A percentile compares a stretch with the other conserved stretches of the same genome.
Evolutionary conservation across 306 rosid species (phyloP).

Genomic region (Astragalus glycyphyllos): DNA sequence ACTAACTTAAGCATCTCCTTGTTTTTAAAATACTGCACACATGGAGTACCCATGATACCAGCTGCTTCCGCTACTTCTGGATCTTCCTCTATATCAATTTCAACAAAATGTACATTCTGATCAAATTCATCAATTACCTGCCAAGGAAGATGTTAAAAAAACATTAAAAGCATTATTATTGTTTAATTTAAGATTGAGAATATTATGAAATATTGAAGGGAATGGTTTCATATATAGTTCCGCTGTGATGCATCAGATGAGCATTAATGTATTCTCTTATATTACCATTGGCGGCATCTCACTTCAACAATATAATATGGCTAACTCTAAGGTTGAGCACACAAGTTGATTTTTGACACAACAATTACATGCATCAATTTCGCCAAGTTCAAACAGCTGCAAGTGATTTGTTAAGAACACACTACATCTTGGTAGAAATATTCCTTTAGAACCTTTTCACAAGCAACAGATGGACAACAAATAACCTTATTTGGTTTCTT

Average conservation of each 20-base stretch:
- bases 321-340: no score
- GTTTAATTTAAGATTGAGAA: constrained; percentile 18
- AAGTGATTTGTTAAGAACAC: not conserved
- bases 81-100: constrained; percentile 98
- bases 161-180: not conserved
- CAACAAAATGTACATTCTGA: constrained; percentile 87
- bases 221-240: constrained; percentile 14
- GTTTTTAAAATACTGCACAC: constrained; percentile 93
- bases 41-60: constrained; percentile 98
- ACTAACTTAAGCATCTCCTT: constrained; percentile 85
- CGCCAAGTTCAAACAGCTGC: constrained; percentile 10
- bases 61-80: constrained; percentile 97
- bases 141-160: constrained; percentile 34
- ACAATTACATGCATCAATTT: constrained; percentile 26
- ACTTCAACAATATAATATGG: not conserved
- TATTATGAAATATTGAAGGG: not conserved
- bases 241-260: constrained; percentile 11
- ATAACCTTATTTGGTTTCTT: no score
- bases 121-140: constrained; percentile 94
- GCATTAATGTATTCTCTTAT: constrained; percentile 18
- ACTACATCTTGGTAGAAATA: no score
- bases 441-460: no score
- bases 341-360: constrained; percentile 15
- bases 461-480: no score
- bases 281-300: not conserved